Evolutionary conservation across 768 basidiomycete species (phyloP), one percentile per base, ranked within the genome.

Genomic region (Tephrocybe sp.): DNA sequence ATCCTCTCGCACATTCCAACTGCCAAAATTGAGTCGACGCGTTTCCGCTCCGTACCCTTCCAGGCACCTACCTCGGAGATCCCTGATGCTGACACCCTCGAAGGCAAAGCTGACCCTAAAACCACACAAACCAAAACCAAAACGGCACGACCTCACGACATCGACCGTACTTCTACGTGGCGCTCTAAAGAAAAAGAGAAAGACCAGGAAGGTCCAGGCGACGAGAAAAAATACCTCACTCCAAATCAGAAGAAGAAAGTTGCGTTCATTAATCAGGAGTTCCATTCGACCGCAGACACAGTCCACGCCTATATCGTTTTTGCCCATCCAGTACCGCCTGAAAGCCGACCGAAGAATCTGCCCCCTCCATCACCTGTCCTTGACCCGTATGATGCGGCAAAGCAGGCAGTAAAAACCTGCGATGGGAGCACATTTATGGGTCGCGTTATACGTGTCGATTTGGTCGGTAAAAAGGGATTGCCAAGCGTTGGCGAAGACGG

Each of bases 11-110:
- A 81, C 54, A 75, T 90, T 12, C 84, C 89, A 3, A 68, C 75
- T 0, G 83, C 90, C 46, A 92, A 89, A 72, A 86, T 97, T 56
- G 96, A 98, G 62, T 94, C 93, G 4, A 79, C 84, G 20, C 91
- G 96, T 38, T 97, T 96, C 75, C 91, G 96, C 45, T 97, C 94
- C 13, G 79, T 97, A 44, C 86, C 94, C 1, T 98, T 98, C 73
- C 84, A 89, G 55, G 77, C 77, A 0, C 91, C 96, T 9, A 92
- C 92, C 0, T 67, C 85, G 10, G 77, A 82, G 55, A 72, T 85
- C 14, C 76, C 82, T 0, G 64, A 73, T 31, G 64, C 68, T 39
- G 70, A 77, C 22, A 62, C 65, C 16, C 64, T 65, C 33, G 60
- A 62, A 41, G 66, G 66, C 38, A 68, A 65, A 68, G 45, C 62